Evolutionary conservation across 306 rosid genomes (phyloP).

Genomic region (Gillenia trifoliata): DNA sequence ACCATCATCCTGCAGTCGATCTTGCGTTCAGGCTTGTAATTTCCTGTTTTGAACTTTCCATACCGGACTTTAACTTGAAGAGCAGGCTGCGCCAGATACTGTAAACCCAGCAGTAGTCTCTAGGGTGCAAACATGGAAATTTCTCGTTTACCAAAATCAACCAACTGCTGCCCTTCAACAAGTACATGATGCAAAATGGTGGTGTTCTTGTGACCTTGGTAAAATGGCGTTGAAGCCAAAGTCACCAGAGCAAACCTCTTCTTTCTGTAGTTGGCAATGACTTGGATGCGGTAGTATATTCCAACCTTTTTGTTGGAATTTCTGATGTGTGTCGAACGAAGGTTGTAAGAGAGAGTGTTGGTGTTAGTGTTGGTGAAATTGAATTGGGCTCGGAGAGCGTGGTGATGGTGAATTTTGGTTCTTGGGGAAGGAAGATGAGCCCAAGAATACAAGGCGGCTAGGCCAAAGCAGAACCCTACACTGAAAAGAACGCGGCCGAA

Average conservation of each 20-base stretch:
- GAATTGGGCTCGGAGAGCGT: not conserved
- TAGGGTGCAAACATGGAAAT: not conserved
- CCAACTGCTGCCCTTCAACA: slow-evolving; percentile 14
- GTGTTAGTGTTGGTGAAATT: not conserved
- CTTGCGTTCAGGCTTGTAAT: not conserved
- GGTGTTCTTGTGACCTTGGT: slow-evolving; percentile 60
- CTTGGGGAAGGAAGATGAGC: not conserved
- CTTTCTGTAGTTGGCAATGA: slow-evolving; percentile 26
- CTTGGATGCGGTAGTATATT: slow-evolving; percentile 45
- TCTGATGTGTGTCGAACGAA: slow-evolving; percentile 31
- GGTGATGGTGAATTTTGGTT: not conserved
- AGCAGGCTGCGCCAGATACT: not conserved
- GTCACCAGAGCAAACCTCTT: slow-evolving; percentile 15
- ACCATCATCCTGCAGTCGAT: slow-evolving; percentile 10
- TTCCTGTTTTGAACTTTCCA: not conserved
- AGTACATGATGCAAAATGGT: not conserved
- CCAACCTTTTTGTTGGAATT: slow-evolving; percentile 57
- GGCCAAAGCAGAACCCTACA: too few relatives aligned
- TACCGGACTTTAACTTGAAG: not conserved
- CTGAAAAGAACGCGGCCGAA: too few relatives aligned
- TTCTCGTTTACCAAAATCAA: not conserved
- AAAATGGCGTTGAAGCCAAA: slow-evolving; percentile 25
- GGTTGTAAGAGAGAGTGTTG: slow-evolving; percentile 22
- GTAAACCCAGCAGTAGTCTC: slow-evolving; percentile 9
- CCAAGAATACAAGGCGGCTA: not conserved